Evolutionary conservation across 192 early-diverging fungal species (phyloP).

Genomic region (Tieghemiomyces parasiticus): DNA sequence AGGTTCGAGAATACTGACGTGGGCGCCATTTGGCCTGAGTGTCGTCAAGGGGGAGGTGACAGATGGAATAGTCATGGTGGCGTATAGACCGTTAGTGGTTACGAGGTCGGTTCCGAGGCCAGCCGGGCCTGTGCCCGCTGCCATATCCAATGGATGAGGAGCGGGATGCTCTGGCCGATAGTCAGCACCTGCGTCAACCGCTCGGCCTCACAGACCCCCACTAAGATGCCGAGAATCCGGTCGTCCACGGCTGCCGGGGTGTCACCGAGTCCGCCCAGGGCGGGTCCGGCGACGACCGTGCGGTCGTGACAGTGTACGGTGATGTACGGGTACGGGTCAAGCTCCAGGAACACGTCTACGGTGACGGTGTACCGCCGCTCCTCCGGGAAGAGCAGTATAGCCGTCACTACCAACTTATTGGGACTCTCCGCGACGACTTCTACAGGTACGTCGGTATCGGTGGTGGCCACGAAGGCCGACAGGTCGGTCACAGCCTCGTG

Average conservation of each 20-base stretch:
- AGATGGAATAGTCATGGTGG: too few species aligned
- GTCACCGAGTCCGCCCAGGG: not conserved
- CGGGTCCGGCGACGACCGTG: too few species aligned
- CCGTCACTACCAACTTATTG: not conserved
- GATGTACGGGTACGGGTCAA: not conserved
- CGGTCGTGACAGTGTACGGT: too few species aligned
- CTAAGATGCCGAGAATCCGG: not conserved
- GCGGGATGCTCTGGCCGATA: not conserved
- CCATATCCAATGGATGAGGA: not conserved
- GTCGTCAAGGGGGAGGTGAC: too few species aligned
- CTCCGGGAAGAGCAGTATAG: not conserved
- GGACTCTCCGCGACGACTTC: not conserved
- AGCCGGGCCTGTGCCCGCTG: not conserved
- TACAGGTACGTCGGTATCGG: not conserved
- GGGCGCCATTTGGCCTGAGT: too few species aligned
- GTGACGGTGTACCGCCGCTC: not conserved
- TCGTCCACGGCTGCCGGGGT: not conserved
- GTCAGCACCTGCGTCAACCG: not conserved
- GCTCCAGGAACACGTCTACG: not conserved
- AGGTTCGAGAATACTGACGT: too few species aligned
- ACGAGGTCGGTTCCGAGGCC: too few species aligned
- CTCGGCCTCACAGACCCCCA: not conserved
- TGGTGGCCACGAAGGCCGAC: not conserved
- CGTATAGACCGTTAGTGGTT: too few species aligned
- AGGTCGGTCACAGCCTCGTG: not conserved